phyloP scores from a whole-genome alignment of 2,329 filamentous ascomycete genomes.

The Paecilomyces variotii region DNA sequence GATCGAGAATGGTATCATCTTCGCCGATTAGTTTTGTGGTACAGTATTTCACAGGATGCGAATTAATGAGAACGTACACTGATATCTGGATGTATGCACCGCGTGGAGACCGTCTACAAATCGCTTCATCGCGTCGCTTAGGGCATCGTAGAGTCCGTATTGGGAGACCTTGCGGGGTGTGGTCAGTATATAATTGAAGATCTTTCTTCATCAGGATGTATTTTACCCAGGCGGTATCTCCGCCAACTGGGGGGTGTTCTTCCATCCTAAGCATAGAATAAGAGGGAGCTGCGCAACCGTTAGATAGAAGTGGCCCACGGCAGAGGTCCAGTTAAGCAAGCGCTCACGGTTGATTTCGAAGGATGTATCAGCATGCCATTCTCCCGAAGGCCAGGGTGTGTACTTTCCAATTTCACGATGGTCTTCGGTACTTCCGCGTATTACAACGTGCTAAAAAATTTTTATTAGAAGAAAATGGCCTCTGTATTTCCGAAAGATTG shows the following conservation, averaged over 20 bases:
- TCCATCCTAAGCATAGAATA: conserved; percentile 47
- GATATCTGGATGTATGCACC: conserved; percentile 39
- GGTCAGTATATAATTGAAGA: not conserved
- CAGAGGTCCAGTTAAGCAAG: not conserved
- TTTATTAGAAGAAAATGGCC: not conserved
- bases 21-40: not conserved
- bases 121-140: conserved; percentile 36
- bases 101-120: conserved; percentile 40
- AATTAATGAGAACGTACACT: conserved; percentile 18
- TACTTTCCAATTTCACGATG: conserved; percentile 39
- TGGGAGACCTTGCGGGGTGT: conserved; percentile 22
- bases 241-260: conserved; percentile 41
- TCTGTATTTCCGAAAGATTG: not conserved
- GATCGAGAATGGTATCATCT: conserved; percentile 40
- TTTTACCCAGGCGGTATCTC: conserved; percentile 41
- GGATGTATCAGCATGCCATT: conserved; percentile 45
- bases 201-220: not conserved
- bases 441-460: conserved; percentile 30
- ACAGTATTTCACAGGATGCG: not conserved
- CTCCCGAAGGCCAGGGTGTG: conserved; percentile 40
- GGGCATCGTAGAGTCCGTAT: conserved; percentile 39
- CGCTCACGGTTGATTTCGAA: conserved; percentile 42
- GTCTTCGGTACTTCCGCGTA: conserved; percentile 39
- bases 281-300: conserved; percentile 29
- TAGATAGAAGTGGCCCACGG: not conserved